Conservation (phyloP, 768 basidiomycete species). For the Boletellus ananas region DNA sequence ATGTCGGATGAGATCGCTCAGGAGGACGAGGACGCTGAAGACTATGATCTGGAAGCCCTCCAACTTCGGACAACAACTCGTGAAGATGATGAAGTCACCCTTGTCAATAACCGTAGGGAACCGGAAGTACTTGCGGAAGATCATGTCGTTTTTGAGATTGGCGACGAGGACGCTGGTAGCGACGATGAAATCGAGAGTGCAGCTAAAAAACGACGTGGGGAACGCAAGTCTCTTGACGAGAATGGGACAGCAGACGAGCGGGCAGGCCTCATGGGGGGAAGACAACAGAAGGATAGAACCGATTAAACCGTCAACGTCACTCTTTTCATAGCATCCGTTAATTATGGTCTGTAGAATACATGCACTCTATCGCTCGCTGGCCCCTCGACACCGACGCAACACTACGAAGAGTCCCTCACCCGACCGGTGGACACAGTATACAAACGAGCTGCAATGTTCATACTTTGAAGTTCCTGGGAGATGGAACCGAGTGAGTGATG, state of each 20-base stretch:
- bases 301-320: slow-evolving; percentile 25
- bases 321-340: slow-evolving; percentile 11
- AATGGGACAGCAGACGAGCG: slow-evolving; percentile 53
- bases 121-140: slow-evolving; percentile 54
- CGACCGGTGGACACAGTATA: slow-evolving; percentile 87
- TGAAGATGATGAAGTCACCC: slow-evolving; percentile 65
- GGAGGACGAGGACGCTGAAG: slow-evolving; percentile 90
- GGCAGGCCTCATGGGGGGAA: slow-evolving; percentile 56
- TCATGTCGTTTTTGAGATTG: slow-evolving; percentile 85
- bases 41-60: slow-evolving; percentile 82
- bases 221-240: slow-evolving; percentile 44
- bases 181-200: slow-evolving; percentile 57
- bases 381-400: neutral
- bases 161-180: slow-evolving; percentile 69
- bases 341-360: slow-evolving; percentile 38
- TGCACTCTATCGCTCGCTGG: slow-evolving; percentile 7
- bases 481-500: neutral
- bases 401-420: slow-evolving; percentile 54
- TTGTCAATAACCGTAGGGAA: slow-evolving; percentile 58
- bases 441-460: slow-evolving; percentile 88
- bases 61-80: slow-evolving; percentile 49
- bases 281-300: slow-evolving; percentile 32
- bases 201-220: slow-evolving; percentile 47
- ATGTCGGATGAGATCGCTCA: slow-evolving; percentile 98
- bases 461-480: slow-evolving; percentile 82